Conservation (phyloP, 495 filamentous ascomycete species). For the Penicillium ucsense region DNA sequence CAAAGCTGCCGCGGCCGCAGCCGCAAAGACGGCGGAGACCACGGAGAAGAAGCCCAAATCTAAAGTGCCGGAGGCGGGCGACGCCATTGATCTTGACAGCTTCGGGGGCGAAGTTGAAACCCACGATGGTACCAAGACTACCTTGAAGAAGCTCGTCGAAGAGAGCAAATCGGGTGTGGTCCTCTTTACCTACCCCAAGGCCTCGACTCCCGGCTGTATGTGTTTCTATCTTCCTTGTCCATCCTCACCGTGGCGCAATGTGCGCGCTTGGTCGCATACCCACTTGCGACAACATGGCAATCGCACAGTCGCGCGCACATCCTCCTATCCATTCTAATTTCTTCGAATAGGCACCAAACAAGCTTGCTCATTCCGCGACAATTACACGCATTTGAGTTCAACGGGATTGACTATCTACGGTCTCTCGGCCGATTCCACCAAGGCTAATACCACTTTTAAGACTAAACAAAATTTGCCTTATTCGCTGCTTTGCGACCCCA, state of each 20-base stretch:
- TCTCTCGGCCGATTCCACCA: conserved; percentile 75
- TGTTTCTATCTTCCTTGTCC: conserved; percentile 4
- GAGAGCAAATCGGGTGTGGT: conserved; percentile 79
- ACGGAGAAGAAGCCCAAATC: conserved; percentile 13
- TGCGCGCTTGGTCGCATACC: neutral
- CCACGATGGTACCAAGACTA: conserved; percentile 70
- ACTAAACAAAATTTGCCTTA: conserved; percentile 84
- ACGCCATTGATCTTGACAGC: conserved; percentile 52
- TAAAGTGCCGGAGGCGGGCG: conserved; percentile 31
- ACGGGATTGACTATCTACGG: conserved; percentile 80
- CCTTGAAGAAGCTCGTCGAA: conserved; percentile 65
- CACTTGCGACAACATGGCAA: too few relatives aligned
- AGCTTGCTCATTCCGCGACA: conserved; percentile 86
- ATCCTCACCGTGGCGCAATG: conserved; percentile 1
- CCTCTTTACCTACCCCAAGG: conserved; percentile 92
- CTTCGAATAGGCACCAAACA: conserved; percentile 66
- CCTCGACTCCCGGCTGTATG: conserved; percentile 92
- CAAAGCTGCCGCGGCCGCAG: conserved; percentile 25
- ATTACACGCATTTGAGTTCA: conserved; percentile 63
- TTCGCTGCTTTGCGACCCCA: conserved; percentile 74
- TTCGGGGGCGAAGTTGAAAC: conserved; percentile 82
- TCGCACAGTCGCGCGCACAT: neutral
- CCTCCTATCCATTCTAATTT: neutral
- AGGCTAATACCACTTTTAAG: conserved; percentile 84
- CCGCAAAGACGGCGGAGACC: conserved; percentile 10